Base-by-base conservation (phyloP, 805 yeast genomes). In the Priceomyces medius region DNA sequence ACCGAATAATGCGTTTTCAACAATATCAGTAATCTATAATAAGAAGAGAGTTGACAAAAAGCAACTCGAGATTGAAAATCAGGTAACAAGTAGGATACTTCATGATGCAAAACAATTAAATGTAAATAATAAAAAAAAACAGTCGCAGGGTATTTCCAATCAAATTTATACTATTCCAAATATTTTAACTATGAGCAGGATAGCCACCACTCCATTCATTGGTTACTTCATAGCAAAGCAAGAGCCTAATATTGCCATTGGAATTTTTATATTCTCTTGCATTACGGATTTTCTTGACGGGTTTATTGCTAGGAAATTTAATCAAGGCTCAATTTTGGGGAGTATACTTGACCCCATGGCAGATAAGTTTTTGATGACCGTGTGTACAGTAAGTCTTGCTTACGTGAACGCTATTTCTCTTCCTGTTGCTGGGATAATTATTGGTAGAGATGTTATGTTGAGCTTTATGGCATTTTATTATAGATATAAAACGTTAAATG, bases 291-390 rank as follows among this genome's bases (percentile, higher is more conserved):
- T 87, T 48, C 64, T 90, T 17, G 99, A 93, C 61, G 99, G 99
- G 0, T 86, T 65, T 55, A 79, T 95, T 47, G 99, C 99, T 3
- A 73, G 99, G 41, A 76, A 65, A 45, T 91, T 63, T 68, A 81
- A 88, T 42, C 69, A 85, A 74, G 77, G 80, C 53, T 81, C 96
- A 1, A 83, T 86, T 1, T 77, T 89, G 5, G 99, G 99, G 0
- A 83, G 96, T 0, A 82, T 93, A 12, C 69, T 95, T 24, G 99
- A 93, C 55, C 99, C 99, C 0, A 73, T 88, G 66, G 99, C 99
- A 0, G 99, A 93, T 59, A 93, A 93, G 59, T 70, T 85, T 12
- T 71, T 93, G 35, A 89, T 93, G 97, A 76, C 91, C 16, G 79
- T 86, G 0, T 80, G 95, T 38, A 90, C 98, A 0, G 72, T 82